These are phyloP conservation scores for Sclerotinia sclerotiorum DNA, from an alignment of 2,329 filamentous ascomycete species.

Conservation along the genomic window DNA sequence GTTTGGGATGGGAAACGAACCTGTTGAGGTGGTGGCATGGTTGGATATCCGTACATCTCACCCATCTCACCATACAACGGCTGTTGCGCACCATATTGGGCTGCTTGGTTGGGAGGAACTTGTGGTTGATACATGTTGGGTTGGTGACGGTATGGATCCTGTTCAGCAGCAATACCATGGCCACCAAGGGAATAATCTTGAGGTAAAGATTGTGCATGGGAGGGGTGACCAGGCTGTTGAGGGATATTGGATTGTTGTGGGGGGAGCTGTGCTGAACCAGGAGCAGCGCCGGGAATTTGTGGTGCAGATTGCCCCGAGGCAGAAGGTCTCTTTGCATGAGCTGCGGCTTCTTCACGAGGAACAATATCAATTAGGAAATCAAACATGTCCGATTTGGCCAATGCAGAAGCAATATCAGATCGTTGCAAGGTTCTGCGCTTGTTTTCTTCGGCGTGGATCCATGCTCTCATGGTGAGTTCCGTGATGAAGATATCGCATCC, in stretches of 20 bases:
- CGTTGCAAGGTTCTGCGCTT: constrained; percentile 93
- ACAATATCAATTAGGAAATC: constrained; percentile 99
- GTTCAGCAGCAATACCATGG: constrained; percentile 64
- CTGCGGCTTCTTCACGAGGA: constrained; percentile 86
- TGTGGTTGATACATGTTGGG: constrained; percentile 79
- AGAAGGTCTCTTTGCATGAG: constrained; percentile 74
- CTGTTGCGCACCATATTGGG: constrained; percentile 71
- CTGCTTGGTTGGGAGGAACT: constrained; percentile 69
- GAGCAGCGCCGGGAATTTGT: constrained; percentile 50
- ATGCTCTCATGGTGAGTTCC: constrained; percentile 97
- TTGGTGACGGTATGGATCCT: constrained; percentile 73
- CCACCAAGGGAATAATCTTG: constrained; percentile 59
- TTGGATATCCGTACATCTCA: constrained; percentile 80
- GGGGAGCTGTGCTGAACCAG: constrained; percentile 51
- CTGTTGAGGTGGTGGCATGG: constrained; percentile 79
- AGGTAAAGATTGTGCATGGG: constrained; percentile 56
- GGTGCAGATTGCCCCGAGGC: constrained; percentile 46
- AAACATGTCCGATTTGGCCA: constrained; percentile 99
- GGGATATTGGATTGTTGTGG: constrained; percentile 49
- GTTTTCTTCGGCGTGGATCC: constrained; percentile 99
- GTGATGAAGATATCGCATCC: constrained; percentile 99
- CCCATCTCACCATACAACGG: constrained; percentile 81
- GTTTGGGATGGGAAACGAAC: constrained; percentile 49
- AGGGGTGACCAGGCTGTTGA: constrained; percentile 48
- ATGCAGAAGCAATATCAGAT: constrained; percentile 91